Evolutionary conservation across 306 rosid species (phyloP), one percentile per base, ranked within the genome.

Genomic region (Casuarina cunninghamiana): DNA sequence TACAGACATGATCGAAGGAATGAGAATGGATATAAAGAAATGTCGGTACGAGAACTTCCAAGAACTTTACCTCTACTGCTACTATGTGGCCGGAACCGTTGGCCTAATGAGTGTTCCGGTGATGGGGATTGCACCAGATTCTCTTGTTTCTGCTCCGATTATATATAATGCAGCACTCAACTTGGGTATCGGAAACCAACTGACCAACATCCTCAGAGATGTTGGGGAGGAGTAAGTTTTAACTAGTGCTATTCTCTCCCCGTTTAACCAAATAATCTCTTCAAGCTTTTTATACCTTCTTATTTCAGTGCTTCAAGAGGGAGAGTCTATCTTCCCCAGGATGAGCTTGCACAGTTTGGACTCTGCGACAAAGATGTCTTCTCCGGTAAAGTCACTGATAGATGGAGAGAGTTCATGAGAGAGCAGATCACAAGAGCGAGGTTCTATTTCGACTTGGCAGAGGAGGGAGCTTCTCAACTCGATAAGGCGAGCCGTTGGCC

Each of bases 401-500:
- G 73, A 80, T 94, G 97, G 97, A 88, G 88, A 82, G 87, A 84
- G 77, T 94, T 92, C 79, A 92, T 90, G 97, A 90, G 97, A 88
- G 88, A 82, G 87, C 32, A 84, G 77, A 92, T 92, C 79, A 92
- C 89, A 96, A 90, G 98, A 77, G 97, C 96, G n/a, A 92, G 93
- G 79, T 81, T 88, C 71, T 92, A 90, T 78, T 92, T 89, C 90
- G 81, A 86, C 43, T 76, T 82, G 9, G 94, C 97, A 65, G 96
- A 92, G 78, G 88, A 85, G 78, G 96, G 96, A 71, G 96, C 96
- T 77, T 90, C 90, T 78, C 97, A 94, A 77, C 96, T 91, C 50
- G 89, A 94, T 65, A 89, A 92, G 72, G 91, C 80, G 10, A 94
- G 98, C 83, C 96, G 97, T 69, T 91, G 98, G 98, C 98, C 97